phyloP scores from a whole-genome alignment of 148 eudicot species.

The Vaccinium myrtillus region DNA sequence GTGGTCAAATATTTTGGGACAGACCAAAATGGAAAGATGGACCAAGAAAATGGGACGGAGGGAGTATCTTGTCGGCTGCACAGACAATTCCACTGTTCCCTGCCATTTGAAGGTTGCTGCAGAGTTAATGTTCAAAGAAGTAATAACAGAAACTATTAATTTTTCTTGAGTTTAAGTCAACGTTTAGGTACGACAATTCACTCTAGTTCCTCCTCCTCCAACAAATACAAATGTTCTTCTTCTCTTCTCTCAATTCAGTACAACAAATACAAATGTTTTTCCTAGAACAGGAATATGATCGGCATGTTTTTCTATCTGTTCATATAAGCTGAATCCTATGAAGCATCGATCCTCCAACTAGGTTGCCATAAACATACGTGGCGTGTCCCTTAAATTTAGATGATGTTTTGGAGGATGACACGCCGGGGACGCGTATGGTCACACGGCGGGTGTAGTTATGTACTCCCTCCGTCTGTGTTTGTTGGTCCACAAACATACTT shows the following conservation, averaged over 20 bases:
- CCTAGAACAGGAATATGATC: neutral
- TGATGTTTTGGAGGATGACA: no score
- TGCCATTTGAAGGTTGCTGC: neutral
- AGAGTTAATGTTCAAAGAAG: neutral
- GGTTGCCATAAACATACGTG: no score
- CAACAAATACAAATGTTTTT: neutral
- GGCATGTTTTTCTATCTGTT: neutral
- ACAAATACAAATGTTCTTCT: neutral
- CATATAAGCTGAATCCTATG: neutral
- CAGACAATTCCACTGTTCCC: neutral
- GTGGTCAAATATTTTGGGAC: no score
- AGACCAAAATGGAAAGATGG: no score
- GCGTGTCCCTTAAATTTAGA: no score
- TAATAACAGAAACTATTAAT: neutral
- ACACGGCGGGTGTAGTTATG: no score
- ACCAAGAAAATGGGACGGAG: no score
- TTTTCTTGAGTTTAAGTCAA: neutral
- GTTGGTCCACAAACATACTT: no score
- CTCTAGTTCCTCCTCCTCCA: neutral
- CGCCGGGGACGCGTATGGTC: no score
- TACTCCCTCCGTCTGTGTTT: no score
- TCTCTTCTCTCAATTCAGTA: neutral
- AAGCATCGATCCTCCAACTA: no score
- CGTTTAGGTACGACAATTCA: neutral
- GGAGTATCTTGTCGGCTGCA: neutral